A percentile compares a stretch with the other conserved stretches of the same genome.
phyloP scores from a whole-genome alignment of 495 filamentous ascomycete species.

The Lophium mytilinum region DNA sequence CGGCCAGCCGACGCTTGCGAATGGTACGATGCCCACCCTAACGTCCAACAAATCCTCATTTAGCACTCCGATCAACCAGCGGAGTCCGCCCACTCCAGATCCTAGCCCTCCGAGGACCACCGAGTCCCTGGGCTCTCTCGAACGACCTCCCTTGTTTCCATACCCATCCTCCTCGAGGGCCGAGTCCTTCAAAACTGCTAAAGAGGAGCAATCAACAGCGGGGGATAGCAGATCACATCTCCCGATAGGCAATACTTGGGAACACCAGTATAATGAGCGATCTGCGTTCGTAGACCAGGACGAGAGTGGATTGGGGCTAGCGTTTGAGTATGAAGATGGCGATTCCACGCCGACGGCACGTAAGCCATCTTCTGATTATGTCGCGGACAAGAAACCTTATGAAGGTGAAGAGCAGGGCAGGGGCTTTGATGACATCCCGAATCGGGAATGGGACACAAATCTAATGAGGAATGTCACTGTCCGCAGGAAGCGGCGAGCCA shows the following conservation, averaged over 20 bases:
- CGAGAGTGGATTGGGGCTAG: conserved; percentile 15
- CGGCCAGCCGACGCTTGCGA: conserved; percentile 15
- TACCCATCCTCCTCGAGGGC: conserved; percentile 28
- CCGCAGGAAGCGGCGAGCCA: conserved; percentile 36
- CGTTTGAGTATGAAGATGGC: conserved; percentile 14
- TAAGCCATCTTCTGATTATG: neutral
- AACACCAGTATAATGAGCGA: conserved; percentile 1
- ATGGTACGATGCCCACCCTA: conserved; percentile 15
- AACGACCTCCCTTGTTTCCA: conserved; percentile 12
- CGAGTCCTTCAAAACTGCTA: conserved; percentile 34
- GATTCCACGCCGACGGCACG: conserved; percentile 15
- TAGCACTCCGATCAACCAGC: conserved; percentile 27
- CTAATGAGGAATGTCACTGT: conserved; percentile 50
- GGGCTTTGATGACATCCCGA: conserved; percentile 13
- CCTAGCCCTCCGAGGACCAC: conserved; percentile 30
- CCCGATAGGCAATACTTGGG: conserved; percentile 14
- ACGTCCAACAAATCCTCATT: conserved; percentile 25
- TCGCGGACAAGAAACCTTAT: neutral
- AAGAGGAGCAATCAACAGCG: conserved; percentile 25
- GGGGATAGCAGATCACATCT: conserved; percentile 20
- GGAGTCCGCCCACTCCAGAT: conserved; percentile 33
- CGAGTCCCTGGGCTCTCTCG: conserved; percentile 16
- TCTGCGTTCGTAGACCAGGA: neutral
- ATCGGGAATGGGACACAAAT: conserved; percentile 49
- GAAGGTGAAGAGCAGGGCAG: neutral